Evolutionary conservation across 2,329 filamentous ascomycete species (phyloP).

Genomic region (Colletotrichum sp.): DNA sequence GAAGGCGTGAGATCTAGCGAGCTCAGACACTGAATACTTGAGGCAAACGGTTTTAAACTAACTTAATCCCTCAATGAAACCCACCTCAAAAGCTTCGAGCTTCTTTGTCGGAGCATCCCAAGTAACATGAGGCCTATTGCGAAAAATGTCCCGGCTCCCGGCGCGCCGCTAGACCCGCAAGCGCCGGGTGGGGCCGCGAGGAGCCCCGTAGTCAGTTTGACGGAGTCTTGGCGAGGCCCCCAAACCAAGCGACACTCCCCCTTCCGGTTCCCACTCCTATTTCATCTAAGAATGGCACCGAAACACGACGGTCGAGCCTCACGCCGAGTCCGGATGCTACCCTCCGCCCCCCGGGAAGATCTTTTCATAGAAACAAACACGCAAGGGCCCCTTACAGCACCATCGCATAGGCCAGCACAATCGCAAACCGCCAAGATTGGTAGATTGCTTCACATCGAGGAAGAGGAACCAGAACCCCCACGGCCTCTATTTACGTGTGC

Average conservation of each 20-base stretch:
- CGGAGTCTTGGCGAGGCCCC: neutral
- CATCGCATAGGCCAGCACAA: neutral
- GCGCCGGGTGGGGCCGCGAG: neutral
- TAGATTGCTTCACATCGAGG: neutral
- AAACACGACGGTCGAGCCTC: conserved; percentile 2
- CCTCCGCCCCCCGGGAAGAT: neutral
- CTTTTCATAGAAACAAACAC: conserved; percentile 13
- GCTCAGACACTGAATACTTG: neutral
- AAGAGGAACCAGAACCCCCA: neutral
- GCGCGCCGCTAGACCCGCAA: neutral
- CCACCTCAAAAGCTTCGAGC: neutral
- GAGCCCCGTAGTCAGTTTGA: neutral
- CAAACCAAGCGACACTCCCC: neutral
- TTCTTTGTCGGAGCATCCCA: neutral
- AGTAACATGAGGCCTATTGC: neutral
- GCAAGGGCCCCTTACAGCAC: neutral
- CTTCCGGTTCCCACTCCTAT: neutral
- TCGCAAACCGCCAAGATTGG: conserved; percentile 6
- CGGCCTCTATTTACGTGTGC: neutral
- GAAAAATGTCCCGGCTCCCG: neutral
- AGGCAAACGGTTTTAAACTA: neutral
- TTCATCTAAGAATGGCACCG: conserved; percentile 6
- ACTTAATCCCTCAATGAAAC: accelerated
- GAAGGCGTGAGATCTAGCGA: neutral
- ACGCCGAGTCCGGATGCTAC: neutral